Evolutionary conservation across 164 flowering plant genomes (phyloP).

Genomic region (Vitis amurensis): DNA sequence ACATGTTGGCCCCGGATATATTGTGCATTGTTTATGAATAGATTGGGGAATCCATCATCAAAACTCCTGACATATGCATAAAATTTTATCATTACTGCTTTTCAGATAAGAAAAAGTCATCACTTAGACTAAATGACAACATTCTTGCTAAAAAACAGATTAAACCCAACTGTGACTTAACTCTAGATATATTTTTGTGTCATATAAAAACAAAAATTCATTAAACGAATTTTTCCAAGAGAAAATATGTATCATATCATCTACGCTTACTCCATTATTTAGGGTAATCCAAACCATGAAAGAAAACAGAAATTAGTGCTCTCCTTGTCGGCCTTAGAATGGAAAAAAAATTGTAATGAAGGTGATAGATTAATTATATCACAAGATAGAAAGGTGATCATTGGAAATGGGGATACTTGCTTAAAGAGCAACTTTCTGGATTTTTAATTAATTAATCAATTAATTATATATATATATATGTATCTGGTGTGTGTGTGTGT

Average conservation of each 20-base stretch:
- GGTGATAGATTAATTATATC: too few species aligned
- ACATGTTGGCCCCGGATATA: conserved; percentile 88
- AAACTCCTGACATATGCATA: conserved; percentile 65
- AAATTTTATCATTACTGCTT: background rate
- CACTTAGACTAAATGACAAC: background rate
- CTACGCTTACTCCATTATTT: too few species aligned
- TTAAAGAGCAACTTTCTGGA: too few species aligned
- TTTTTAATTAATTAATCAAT: too few species aligned
- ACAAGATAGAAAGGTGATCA: too few species aligned
- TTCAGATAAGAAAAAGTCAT: background rate
- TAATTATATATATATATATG: too few species aligned
- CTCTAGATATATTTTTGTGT: background rate
- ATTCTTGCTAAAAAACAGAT: background rate
- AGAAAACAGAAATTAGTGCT: too few species aligned
- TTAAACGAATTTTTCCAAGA: background rate
- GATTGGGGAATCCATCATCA: conserved; percentile 94
- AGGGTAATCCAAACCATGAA: too few species aligned
- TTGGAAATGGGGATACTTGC: too few species aligned
- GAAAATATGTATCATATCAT: background rate
- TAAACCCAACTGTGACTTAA: background rate
- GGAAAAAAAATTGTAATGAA: too few species aligned
- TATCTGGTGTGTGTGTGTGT: too few species aligned
- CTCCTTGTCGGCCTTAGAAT: too few species aligned
- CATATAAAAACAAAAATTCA: background rate
- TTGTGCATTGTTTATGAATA: conserved; percentile 87